Percentiles rank a stretch among this genome's conserved stretches.
These are phyloP conservation scores for Pseudofabraea citricarpa DNA, from an alignment of 2,329 filamentous ascomycete species.

Conservation along the genomic window DNA sequence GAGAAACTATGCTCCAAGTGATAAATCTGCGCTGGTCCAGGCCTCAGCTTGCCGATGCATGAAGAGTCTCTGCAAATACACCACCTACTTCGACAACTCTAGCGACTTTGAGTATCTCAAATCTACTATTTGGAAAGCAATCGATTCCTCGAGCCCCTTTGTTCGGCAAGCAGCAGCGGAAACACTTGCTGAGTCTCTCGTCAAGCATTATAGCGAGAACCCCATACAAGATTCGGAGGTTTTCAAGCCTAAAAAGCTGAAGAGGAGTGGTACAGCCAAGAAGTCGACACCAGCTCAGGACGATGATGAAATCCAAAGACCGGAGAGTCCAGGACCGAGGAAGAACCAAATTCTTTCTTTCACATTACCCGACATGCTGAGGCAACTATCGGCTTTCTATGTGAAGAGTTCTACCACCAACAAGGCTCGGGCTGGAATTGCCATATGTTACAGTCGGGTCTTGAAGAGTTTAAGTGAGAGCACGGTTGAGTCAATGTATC, in stretches of 20 bases:
- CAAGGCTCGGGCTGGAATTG: slow-evolving; percentile 74
- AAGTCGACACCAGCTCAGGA: slow-evolving; percentile 58
- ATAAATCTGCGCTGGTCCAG: slow-evolving; percentile 81
- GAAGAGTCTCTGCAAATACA: slow-evolving; percentile 65
- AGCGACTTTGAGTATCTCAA: slow-evolving; percentile 89
- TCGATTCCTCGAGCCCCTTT: slow-evolving; percentile 70
- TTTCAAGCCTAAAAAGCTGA: slow-evolving; percentile 63
- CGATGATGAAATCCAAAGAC: slow-evolving; percentile 65
- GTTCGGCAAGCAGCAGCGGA: slow-evolving; percentile 84
- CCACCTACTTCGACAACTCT: slow-evolving; percentile 79
- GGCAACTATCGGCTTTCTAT: slow-evolving; percentile 76
- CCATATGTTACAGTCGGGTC: slow-evolving; percentile 80
- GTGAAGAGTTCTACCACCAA: slow-evolving; percentile 74
- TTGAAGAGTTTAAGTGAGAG: slow-evolving; percentile 75
- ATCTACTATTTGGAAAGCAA: slow-evolving; percentile 75
- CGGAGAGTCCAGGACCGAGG: slow-evolving; percentile 71
- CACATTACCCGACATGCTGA: slow-evolving; percentile 72
- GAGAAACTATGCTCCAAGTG: slow-evolving; percentile 67
- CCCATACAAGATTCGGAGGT: slow-evolving; percentile 43
- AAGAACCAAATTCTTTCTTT: slow-evolving; percentile 71
- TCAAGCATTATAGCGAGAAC: slow-evolving; percentile 71
- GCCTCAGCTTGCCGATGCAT: slow-evolving; percentile 75
- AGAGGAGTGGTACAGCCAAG: slow-evolving; percentile 56
- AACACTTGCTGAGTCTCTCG: slow-evolving; percentile 76
- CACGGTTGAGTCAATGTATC: slow-evolving; percentile 78